phyloP scores from a whole-genome alignment of 2,329 filamentous ascomycete species.

The Fusarium cicatricum region DNA sequence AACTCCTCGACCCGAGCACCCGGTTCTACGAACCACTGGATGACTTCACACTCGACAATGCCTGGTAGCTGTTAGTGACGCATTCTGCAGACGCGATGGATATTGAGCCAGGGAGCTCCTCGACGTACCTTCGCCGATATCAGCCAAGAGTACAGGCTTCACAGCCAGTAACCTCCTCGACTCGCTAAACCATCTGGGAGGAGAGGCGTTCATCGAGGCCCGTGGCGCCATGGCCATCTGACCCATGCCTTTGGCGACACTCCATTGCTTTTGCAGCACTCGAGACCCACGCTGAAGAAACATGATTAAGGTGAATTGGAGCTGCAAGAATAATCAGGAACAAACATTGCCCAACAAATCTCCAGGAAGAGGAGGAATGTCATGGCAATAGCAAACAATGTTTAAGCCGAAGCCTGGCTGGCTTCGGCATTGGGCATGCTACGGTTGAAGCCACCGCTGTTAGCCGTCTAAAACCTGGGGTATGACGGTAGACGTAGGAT shows the following conservation, averaged over 20 bases:
- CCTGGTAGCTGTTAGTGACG: slow-evolving; percentile 59
- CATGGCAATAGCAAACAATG: slow-evolving; percentile 25
- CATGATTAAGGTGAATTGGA: slow-evolving; percentile 52
- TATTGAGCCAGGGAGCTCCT: not conserved
- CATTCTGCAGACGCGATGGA: not conserved
- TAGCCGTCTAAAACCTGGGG: slow-evolving; percentile 49
- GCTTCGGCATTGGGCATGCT: slow-evolving; percentile 32
- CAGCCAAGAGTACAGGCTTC: slow-evolving; percentile 83
- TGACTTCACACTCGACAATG: slow-evolving; percentile 98
- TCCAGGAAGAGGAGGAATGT: slow-evolving; percentile 31
- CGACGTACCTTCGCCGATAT: slow-evolving; percentile 81
- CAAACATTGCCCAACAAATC: slow-evolving; percentile 20
- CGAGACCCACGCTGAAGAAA: slow-evolving; percentile 63
- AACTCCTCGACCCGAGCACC: slow-evolving; percentile 97
- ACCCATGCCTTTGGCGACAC: slow-evolving; percentile 52
- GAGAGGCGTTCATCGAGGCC: slow-evolving; percentile 42
- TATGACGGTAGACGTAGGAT: not conserved
- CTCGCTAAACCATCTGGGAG: slow-evolving; percentile 59
- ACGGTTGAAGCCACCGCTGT: slow-evolving; percentile 43
- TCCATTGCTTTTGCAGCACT: slow-evolving; percentile 61
- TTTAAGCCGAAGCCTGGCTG: slow-evolving; percentile 46
- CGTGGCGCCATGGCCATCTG: slow-evolving; percentile 45
- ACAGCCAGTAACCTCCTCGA: slow-evolving; percentile 62
- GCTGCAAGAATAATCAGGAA: slow-evolving; percentile 26
- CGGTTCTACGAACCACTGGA: slow-evolving; percentile 99